phyloP scores from a whole-genome alignment of 1,284 basidiomycete species.

The Hemileia vastatrix region DNA sequence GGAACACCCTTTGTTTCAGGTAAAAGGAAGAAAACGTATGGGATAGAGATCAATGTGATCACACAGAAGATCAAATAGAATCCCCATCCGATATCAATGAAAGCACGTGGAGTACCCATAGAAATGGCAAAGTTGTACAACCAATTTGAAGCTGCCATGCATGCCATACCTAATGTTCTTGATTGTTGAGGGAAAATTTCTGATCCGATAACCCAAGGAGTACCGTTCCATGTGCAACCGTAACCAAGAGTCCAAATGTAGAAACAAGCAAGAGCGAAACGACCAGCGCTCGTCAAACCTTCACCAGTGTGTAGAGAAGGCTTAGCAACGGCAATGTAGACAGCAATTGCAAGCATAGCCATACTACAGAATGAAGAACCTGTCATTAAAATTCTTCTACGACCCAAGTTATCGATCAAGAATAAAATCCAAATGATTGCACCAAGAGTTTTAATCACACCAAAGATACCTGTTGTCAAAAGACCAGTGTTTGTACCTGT shows the following conservation, averaged over 20 bases:
- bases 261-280: slow-evolving; percentile 30
- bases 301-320: slow-evolving; percentile 8
- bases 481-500: slow-evolving; percentile 49
- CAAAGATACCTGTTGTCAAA: slow-evolving; percentile 70
- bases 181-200: slow-evolving; percentile 19
- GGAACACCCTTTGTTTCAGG: slow-evolving; percentile 28
- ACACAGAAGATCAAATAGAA: slow-evolving; percentile 6
- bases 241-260: slow-evolving; percentile 36
- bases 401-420: slow-evolving; percentile 57
- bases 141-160: slow-evolving; percentile 23
- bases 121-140: slow-evolving; percentile 23
- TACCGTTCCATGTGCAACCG: slow-evolving; percentile 30
- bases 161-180: slow-evolving; percentile 11
- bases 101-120: not conserved
- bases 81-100: not conserved
- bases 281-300: slow-evolving; percentile 22
- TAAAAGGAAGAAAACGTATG: slow-evolving; percentile 25
- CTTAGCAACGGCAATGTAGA: slow-evolving; percentile 32
- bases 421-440: slow-evolving; percentile 55
- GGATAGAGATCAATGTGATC: slow-evolving; percentile 15
- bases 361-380: slow-evolving; percentile 40
- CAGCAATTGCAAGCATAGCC: slow-evolving; percentile 31
- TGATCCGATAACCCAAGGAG: slow-evolving; percentile 30
- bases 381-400: slow-evolving; percentile 48
- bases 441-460: slow-evolving; percentile 64